phyloP scores from a whole-genome alignment of 164 flowering plant genomes.

The Piper betle region DNA sequence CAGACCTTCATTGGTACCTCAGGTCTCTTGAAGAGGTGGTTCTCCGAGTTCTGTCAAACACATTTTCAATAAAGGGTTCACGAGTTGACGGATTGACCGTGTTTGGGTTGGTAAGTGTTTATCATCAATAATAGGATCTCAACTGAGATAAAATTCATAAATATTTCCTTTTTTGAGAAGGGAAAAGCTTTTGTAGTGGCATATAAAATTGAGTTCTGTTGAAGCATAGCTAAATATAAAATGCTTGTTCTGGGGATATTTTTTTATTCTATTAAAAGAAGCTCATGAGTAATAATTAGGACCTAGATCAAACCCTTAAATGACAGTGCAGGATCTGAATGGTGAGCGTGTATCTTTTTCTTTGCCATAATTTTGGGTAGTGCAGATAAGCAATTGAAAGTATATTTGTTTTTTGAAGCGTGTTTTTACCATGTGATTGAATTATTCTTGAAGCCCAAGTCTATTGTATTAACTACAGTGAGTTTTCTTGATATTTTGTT shows the following conservation, averaged over 20 bases:
- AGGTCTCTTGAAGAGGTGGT: conserved; percentile 96
- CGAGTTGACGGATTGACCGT: conserved; percentile 70
- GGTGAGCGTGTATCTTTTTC: not conserved
- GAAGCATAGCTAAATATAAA: too few relatives aligned
- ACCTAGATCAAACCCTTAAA: too few relatives aligned
- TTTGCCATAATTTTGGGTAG: not conserved
- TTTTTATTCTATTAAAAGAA: too few relatives aligned
- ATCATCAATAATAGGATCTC: too few relatives aligned
- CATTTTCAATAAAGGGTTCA: conserved; percentile 72
- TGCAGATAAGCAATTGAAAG: not conserved
- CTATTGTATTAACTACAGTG: not conserved
- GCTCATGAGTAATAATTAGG: too few relatives aligned
- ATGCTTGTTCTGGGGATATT: too few relatives aligned
- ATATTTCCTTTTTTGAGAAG: too few relatives aligned
- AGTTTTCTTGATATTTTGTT: not conserved
- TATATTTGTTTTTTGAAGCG: not conserved
- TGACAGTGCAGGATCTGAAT: too few relatives aligned
- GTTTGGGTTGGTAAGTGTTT: conserved; percentile 75
- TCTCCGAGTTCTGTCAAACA: conserved; percentile 55
- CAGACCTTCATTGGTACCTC: conserved; percentile 99
- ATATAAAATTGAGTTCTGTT: too few relatives aligned
- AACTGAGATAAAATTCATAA: too few relatives aligned
- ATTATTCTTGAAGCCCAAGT: too few relatives aligned
- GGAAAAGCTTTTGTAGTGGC: too few relatives aligned
- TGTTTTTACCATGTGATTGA: not conserved